phyloP scores from a whole-genome alignment of 768 basidiomycete species.

The Mycena pura region DNA sequence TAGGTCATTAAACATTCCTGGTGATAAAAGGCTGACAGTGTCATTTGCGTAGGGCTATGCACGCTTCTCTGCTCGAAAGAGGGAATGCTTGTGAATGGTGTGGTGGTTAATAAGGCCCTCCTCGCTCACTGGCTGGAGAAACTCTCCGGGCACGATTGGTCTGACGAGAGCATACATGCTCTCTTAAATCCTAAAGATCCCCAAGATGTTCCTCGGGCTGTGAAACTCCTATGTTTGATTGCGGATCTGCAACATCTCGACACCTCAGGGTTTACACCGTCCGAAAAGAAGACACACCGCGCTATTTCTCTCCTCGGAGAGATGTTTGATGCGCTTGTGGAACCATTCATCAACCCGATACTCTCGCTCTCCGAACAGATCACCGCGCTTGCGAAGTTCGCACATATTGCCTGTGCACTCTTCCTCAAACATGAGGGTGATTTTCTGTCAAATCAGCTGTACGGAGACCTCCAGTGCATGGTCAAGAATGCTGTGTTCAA shows the following conservation, averaged over 20 bases:
- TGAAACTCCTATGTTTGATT: slow-evolving; percentile 10
- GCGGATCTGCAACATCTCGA: slow-evolving; percentile 29
- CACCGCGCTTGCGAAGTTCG: slow-evolving; percentile 1
- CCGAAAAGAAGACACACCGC: slow-evolving; percentile 22
- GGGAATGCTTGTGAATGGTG: slow-evolving; percentile 11
- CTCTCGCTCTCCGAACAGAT: slow-evolving; percentile 14
- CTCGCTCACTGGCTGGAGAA: slow-evolving; percentile 5
- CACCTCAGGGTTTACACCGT: slow-evolving; percentile 20
- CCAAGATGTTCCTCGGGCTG: slow-evolving; percentile 8
- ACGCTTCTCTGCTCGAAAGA: slow-evolving; percentile 27
- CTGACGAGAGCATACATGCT: slow-evolving; percentile 20
- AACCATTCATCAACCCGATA: slow-evolving; percentile 23
- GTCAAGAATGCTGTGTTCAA: slow-evolving; percentile 2
- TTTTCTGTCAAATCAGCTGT: slow-evolving; percentile 18
- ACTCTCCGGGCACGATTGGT: slow-evolving; percentile 29
- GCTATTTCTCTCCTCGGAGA: slow-evolving; percentile 36
- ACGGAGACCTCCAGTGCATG: slow-evolving; percentile 9
- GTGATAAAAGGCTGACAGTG: background rate
- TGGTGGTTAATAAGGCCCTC: slow-evolving; percentile 2
- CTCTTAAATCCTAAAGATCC: slow-evolving; percentile 12
- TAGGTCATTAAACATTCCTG: background rate
- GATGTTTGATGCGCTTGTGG: slow-evolving; percentile 28
- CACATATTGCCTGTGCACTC: background rate
- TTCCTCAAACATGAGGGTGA: slow-evolving; percentile 6
- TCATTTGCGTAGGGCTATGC: slow-evolving; percentile 24